phyloP scores from a whole-genome alignment of 2,329 filamentous ascomycete genomes.

The Paecilomyces sp. region DNA sequence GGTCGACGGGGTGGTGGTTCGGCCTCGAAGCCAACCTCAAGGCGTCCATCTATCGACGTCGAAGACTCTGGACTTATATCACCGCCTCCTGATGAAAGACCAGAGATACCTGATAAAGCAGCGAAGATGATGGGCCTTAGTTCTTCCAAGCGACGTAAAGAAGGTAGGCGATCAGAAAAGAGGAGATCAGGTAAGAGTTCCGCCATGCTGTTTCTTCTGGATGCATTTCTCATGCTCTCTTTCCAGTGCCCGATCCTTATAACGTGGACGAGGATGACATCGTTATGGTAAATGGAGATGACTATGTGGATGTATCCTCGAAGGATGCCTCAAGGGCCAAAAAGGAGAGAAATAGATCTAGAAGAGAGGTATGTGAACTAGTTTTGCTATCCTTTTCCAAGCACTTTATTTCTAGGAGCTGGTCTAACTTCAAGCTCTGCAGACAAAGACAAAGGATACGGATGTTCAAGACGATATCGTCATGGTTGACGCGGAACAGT shows the following conservation, averaged over 20 bases:
- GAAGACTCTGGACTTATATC: slow-evolving; percentile 57
- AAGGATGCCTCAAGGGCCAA: slow-evolving; percentile 27
- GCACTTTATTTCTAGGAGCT: not conserved
- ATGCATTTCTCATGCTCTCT: slow-evolving; percentile 1
- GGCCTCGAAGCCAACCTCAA: slow-evolving; percentile 50
- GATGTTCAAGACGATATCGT: slow-evolving; percentile 44
- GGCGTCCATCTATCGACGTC: slow-evolving; percentile 62
- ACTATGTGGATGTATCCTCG: slow-evolving; percentile 23
- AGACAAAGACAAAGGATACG: slow-evolving; percentile 23
- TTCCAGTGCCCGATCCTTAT: slow-evolving; percentile 49
- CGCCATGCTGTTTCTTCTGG: not conserved
- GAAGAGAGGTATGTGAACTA: slow-evolving; percentile 25
- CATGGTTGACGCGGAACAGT: slow-evolving; percentile 45
- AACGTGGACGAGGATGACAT: slow-evolving; percentile 58
- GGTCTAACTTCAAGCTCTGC: slow-evolving; percentile 6
- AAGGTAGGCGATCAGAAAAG: slow-evolving; percentile 46
- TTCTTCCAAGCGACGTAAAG: slow-evolving; percentile 36
- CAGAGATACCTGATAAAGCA: slow-evolving; percentile 65
- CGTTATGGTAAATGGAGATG: slow-evolving; percentile 50
- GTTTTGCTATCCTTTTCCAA: not conserved
- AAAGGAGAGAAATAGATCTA: slow-evolving; percentile 26
- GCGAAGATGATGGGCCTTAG: slow-evolving; percentile 65
- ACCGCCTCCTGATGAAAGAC: slow-evolving; percentile 63
- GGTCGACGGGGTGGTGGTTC: slow-evolving; percentile 54
- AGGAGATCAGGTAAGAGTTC: slow-evolving; percentile 32